Percentiles rank a stretch among this genome's conserved stretches.
Conservation (phyloP, 352 stramenopile genomes). For the Phytophthora idaei region DNA sequence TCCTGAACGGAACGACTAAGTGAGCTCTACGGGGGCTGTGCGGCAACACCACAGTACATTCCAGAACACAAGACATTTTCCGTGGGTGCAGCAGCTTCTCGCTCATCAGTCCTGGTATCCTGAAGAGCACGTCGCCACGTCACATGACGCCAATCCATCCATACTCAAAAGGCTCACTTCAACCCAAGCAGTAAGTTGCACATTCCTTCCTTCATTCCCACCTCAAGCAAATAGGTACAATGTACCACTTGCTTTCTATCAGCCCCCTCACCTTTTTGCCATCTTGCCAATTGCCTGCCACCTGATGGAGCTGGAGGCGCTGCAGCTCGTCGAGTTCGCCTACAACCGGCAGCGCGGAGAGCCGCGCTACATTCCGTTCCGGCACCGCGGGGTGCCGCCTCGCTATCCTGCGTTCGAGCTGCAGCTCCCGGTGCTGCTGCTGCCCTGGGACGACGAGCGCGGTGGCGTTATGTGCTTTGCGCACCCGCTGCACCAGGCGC, state of each 20-base stretch:
- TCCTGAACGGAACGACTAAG: too few relatives aligned
- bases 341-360: slow-evolving; percentile 75
- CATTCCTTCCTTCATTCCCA: neutral
- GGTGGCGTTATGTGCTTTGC: slow-evolving; percentile 72
- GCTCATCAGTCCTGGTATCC: neutral
- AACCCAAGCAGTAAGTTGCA: neutral
- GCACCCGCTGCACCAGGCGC: slow-evolving; percentile 47
- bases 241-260: neutral
- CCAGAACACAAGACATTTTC: neutral
- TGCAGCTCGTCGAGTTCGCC: slow-evolving; percentile 72
- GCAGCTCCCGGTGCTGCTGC: slow-evolving; percentile 66
- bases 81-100: neutral
- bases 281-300: slow-evolving; percentile 17
- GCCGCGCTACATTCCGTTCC: slow-evolving; percentile 56
- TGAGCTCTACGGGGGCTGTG: too few relatives aligned
- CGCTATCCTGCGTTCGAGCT: slow-evolving; percentile 75
- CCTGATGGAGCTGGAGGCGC: slow-evolving; percentile 37
- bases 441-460: slow-evolving; percentile 73
- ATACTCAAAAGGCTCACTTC: neutral
- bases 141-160: neutral
- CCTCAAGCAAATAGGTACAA: slow-evolving; percentile 12
- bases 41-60: neutral
- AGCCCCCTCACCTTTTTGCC: neutral
- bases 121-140: neutral
- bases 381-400: slow-evolving; percentile 70